Conservation (phyloP, 1,284 basidiomycete species). For the Cutaneotrichosporon sp. region DNA sequence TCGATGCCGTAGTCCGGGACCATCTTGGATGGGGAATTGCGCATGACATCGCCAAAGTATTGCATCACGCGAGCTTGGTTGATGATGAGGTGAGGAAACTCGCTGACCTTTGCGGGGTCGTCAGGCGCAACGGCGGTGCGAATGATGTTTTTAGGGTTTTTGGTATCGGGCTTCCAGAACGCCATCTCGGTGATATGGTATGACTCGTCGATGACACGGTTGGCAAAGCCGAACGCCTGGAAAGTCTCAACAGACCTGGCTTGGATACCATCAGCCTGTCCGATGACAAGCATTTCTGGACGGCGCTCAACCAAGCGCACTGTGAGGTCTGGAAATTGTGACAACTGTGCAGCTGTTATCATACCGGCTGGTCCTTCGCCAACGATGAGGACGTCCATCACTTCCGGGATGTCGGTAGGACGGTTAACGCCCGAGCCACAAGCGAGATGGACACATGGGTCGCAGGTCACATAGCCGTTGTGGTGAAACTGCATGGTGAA, state of each 20-base stretch:
- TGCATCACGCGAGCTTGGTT: conserved; percentile 13
- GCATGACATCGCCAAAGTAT: conserved; percentile 11
- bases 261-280: conserved; percentile 12
- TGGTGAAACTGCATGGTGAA: conserved; percentile 8
- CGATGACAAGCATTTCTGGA: conserved; percentile 2
- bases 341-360: conserved; percentile 5
- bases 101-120: conserved; percentile 1
- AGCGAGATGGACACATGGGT: conserved; percentile 3
- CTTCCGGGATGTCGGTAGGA: neutral
- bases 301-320: conserved; percentile 10
- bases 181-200: conserved; percentile 9
- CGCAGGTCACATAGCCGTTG: conserved; percentile 6
- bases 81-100: conserved; percentile 10
- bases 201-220: conserved; percentile 4
- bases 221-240: conserved; percentile 11
- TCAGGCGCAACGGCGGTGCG: conserved; percentile 5
- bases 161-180: conserved; percentile 9
- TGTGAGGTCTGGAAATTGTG: conserved; percentile 5
- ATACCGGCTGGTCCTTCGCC: conserved; percentile 11
- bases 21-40: conserved; percentile 1
- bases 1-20: conserved; percentile 11
- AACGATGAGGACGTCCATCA: conserved; percentile 10
- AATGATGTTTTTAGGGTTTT: conserved; percentile 4
- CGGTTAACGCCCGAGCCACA: conserved; percentile 1
- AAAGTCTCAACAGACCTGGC: conserved; percentile 9